These are phyloP conservation scores for Vaccinium myrtillus DNA, from an alignment of 148 eudicot species.

Conservation along the genomic window DNA sequence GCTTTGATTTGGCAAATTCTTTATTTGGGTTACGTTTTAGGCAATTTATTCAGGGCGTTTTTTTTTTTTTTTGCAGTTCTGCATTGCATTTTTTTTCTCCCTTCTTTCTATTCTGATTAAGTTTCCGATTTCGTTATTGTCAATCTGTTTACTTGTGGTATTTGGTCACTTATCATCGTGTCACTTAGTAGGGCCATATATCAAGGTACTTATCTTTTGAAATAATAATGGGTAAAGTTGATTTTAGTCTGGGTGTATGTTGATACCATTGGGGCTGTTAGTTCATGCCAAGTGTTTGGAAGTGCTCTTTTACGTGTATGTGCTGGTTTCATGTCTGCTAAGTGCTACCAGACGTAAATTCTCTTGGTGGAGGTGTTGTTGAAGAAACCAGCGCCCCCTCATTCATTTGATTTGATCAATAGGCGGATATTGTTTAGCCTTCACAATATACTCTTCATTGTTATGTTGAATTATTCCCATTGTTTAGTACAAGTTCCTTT, in stretches of 20 bases:
- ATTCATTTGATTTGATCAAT: background rate
- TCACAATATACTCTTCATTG: background rate
- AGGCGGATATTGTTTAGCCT: background rate
- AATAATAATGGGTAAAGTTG: background rate
- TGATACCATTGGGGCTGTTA: background rate
- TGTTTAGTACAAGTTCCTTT: background rate
- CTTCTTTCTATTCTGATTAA: background rate
- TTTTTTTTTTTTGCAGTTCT: background rate
- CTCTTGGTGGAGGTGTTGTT: no score
- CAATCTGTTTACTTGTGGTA: background rate
- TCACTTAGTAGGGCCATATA: background rate
- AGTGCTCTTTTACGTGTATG: background rate
- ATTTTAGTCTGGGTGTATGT: background rate
- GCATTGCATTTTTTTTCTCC: background rate
- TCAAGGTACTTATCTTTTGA: background rate
- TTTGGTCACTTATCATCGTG: background rate
- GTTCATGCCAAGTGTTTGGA: background rate
- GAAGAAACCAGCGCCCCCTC: no score
- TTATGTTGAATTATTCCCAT: background rate
- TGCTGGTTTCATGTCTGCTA: no score
- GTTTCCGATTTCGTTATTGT: background rate
- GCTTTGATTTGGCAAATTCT: background rate
- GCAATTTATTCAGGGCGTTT: background rate
- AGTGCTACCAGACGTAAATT: no score
- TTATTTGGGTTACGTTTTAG: background rate